phyloP scores from a whole-genome alignment of 495 filamentous ascomycete species.

The Neurospora sp. region DNA sequence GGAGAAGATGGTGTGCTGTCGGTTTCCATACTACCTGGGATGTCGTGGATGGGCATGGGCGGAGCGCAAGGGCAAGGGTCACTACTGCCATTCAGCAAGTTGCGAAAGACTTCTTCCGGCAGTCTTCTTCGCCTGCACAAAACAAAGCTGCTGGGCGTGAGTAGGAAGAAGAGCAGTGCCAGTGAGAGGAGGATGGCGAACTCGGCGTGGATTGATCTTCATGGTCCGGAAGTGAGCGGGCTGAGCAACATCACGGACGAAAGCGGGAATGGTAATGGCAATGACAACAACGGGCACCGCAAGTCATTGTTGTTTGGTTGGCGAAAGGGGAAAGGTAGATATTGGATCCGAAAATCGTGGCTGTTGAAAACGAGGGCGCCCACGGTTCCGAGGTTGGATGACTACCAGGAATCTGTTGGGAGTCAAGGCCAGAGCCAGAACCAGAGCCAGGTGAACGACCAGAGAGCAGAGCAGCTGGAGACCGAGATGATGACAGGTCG shows the following conservation, averaged over 20 bases:
- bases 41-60: conserved; percentile 2
- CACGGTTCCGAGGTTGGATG: conserved; percentile 12
- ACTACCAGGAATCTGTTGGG: not conserved
- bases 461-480: not conserved
- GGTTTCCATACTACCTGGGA: not conserved
- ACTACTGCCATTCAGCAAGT: not conserved
- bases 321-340: not conserved
- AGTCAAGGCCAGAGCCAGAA: not conserved
- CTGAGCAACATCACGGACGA: conserved; percentile 1
- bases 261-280: not conserved
- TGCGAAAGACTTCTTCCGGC: not conserved
- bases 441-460: not conserved
- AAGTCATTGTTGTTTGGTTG: conserved; percentile 2
- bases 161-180: not conserved
- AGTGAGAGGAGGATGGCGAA: conserved; percentile 8
- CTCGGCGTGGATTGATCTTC: conserved; percentile 31
- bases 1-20: not conserved
- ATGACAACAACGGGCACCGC: not conserved
- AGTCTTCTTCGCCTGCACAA: not conserved
- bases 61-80: not conserved
- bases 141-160: not conserved
- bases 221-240: conserved; percentile 27
- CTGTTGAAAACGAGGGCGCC: conserved; percentile 10
- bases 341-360: conserved; percentile 7
- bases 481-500: not conserved